Base-by-base conservation (phyloP, 768 basidiomycete species). In the Kwoniella botswanensis region DNA sequence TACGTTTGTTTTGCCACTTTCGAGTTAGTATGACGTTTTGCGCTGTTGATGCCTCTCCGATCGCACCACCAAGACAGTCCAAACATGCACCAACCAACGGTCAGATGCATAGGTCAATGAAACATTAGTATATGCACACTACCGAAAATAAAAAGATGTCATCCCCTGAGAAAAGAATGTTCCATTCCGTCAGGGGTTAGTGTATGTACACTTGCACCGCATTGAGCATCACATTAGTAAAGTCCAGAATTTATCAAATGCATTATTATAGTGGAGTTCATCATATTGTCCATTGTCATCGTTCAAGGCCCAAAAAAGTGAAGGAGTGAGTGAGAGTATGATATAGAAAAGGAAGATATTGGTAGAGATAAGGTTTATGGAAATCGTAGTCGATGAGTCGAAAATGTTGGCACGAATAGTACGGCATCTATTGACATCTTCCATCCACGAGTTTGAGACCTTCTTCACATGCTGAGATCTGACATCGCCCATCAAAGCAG, bases 1-100 rank as follows among this genome's bases (percentile, higher is more conserved):
- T 61, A 21, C 7, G 35, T 61, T 61, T 21, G 12, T 50, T 41
- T n/a, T 61, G 59, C 59, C 59, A 61, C 59, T 61, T 59, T 41
- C 55, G 24, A 56, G 18, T n/a, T 59, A 12, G 54, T 24, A 55
- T 55, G 22, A 55, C 54, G 54, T 55, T 24, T 55, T 55, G n/a
- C 54, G 11, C 54, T 17, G 46, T 18, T 18, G 18, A 50, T 12
- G 17, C 46, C 46, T 50, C 17, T 50, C 46, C 46, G 46, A 50
- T 18, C 4, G 46, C 13, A 18, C 12, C 13, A 50, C 13, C 12
- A 50, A 18, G 46, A 50, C 35, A 35, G 35, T 50, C 46, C 46
- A 50, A 50, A 15, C 46, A 50, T 50, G 46, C 6, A 50, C 18
- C 46, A 15, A 0, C 17, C 46, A 18, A 10, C 46, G 46, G 46